These are phyloP conservation scores for Verticillium nubilum DNA, from an alignment of 2,329 filamentous ascomycete species.

Conservation along the genomic window DNA sequence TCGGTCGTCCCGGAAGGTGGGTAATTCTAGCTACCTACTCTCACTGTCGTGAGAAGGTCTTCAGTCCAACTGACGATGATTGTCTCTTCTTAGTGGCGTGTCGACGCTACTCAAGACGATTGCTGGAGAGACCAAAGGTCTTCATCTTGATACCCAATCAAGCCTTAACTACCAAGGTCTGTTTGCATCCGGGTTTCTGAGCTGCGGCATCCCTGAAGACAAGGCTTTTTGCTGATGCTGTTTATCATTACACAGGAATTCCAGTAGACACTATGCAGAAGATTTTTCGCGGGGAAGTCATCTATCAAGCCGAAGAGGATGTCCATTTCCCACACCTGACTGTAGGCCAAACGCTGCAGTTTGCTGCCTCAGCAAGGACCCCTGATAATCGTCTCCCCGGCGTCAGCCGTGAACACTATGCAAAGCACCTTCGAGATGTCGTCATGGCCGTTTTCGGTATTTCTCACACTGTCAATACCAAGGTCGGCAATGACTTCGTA, in stretches of 20 bases:
- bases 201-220: background rate
- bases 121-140: constrained; percentile 44
- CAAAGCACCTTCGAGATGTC: constrained; percentile 30
- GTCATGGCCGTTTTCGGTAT: constrained; percentile 60
- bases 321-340: constrained; percentile 61
- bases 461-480: constrained; percentile 53
- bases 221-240: background rate
- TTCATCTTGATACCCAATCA: constrained; percentile 38
- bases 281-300: constrained; percentile 46
- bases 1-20: constrained; percentile 46
- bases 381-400: constrained; percentile 56
- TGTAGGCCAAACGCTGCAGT: constrained; percentile 58
- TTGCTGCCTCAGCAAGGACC: constrained; percentile 56
- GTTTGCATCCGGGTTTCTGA: too few species aligned
- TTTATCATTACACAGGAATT: constrained; percentile 13
- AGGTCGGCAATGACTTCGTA: constrained; percentile 56
- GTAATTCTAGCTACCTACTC: too few species aligned
- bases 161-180: constrained; percentile 48
- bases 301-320: constrained; percentile 62
- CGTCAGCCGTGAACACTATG: constrained; percentile 46
- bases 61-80: too few species aligned
- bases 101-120: constrained; percentile 54
- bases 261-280: constrained; percentile 28
- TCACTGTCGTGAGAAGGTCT: too few species aligned
- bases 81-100: constrained; percentile 40